These are phyloP conservation scores for Populus alba DNA, from an alignment of 345 rosid genomes.

Conservation along the genomic window DNA sequence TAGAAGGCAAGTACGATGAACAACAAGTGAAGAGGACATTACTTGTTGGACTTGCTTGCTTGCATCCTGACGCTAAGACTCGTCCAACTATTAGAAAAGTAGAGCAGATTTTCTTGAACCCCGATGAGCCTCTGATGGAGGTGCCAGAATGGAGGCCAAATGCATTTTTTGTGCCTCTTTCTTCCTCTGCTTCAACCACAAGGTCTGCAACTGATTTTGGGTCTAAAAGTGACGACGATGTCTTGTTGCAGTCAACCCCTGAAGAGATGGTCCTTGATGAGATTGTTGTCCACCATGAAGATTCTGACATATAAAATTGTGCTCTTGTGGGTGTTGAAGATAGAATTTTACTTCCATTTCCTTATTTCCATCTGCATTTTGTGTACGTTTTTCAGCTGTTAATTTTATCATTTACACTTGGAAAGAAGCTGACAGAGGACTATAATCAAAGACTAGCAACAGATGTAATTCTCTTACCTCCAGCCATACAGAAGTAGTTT, in stretches of 20 bases:
- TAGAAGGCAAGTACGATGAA: slow-evolving; percentile 21
- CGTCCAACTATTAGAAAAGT: slow-evolving; percentile 39
- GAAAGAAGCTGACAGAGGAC: not conserved
- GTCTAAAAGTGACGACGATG: not conserved
- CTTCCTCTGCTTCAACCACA: slow-evolving; percentile 13
- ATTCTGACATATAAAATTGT: not conserved
- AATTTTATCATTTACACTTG: too few species aligned
- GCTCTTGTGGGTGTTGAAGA: not conserved
- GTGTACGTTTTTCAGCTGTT: not conserved
- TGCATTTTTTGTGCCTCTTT: slow-evolving; percentile 17
- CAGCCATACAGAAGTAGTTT: slow-evolving; percentile 95
- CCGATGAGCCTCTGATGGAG: slow-evolving; percentile 33
- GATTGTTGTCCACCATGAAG: not conserved
- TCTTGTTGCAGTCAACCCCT: not conserved
- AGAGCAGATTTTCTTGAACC: slow-evolving; percentile 38
- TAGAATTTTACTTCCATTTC: not conserved
- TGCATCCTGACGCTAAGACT: slow-evolving; percentile 25
- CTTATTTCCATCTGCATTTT: not conserved
- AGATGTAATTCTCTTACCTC: slow-evolving; percentile 53
- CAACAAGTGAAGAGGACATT: slow-evolving; percentile 30
- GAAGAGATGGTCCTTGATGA: slow-evolving; percentile 4
- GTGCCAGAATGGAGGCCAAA: slow-evolving; percentile 28
- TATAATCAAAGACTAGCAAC: not conserved
- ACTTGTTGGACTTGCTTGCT: slow-evolving; percentile 32
- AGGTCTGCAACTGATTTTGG: not conserved